Percentiles rank a stretch among this genome's conserved stretches.
Conservation (phyloP, 1,284 basidiomycete genomes). For the Puccinia triticina region DNA sequence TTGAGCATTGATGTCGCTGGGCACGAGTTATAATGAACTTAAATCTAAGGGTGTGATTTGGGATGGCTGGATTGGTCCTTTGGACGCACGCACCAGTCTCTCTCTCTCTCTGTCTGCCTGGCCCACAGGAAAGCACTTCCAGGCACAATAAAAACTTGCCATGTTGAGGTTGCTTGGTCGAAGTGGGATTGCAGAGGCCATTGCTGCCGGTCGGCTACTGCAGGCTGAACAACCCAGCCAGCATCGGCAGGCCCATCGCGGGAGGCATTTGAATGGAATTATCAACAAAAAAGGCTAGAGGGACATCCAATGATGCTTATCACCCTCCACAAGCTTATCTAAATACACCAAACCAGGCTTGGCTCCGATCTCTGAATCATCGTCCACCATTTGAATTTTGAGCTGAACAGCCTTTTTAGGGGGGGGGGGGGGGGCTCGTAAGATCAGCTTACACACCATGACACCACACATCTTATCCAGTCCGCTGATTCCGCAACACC, state of each 20-base stretch:
- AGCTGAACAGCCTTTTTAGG: background rate
- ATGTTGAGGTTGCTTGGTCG: background rate
- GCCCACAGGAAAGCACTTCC: background rate
- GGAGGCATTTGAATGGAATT: background rate
- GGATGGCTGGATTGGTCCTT: background rate
- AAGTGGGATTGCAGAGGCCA: background rate
- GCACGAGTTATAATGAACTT: background rate
- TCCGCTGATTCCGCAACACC: too few species aligned
- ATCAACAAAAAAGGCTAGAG: background rate
- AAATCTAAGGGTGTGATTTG: background rate
- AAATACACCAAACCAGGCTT: background rate
- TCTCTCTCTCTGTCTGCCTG: background rate
- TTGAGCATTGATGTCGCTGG: background rate
- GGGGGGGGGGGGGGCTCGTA: too few species aligned
- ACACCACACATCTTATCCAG: too few species aligned
- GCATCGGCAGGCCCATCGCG: background rate
- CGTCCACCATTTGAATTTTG: background rate
- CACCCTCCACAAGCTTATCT: background rate
- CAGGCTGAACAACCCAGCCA: constrained; percentile 20
- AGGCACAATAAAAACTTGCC: background rate
- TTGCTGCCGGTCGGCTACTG: background rate
- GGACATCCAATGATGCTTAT: background rate
- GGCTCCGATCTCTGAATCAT: background rate
- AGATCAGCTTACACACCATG: background rate
- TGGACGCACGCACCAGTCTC: background rate